Percentiles rank a stretch among this genome's conserved stretches.
These are phyloP conservation scores for Chenopodium quinoa DNA, from an alignment of 148 eudicot species.

Conservation along the genomic window DNA sequence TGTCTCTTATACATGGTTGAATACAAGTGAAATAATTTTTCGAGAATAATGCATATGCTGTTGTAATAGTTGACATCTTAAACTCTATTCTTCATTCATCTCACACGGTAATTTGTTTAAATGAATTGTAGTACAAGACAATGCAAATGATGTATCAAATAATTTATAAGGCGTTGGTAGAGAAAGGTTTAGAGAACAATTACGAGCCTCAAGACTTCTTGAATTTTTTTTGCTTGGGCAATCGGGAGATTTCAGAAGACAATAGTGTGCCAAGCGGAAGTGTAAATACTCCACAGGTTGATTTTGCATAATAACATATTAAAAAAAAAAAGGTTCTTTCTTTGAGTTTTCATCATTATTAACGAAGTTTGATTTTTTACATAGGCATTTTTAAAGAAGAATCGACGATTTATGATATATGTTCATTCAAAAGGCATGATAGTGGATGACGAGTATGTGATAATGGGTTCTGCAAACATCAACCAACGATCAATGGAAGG, in stretches of 20 bases:
- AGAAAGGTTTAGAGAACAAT: constrained; percentile 53
- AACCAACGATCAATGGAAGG: constrained; percentile 96
- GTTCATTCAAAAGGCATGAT: constrained; percentile 98
- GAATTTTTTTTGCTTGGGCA: constrained; percentile 84
- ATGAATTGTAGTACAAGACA: constrained; percentile 61
- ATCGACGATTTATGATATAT: constrained; percentile 78
- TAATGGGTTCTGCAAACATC: constrained; percentile 92
- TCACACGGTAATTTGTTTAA: not conserved
- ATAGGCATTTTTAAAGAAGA: constrained; percentile 46
- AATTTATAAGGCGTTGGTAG: constrained; percentile 74
- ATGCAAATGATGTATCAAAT: constrained; percentile 96
- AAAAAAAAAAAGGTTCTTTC: not conserved
- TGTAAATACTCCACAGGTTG: constrained; percentile 59
- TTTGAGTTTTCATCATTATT: not conserved
- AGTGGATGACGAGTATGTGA: constrained; percentile 80
- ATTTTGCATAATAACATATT: no score
- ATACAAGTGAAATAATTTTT: not conserved
- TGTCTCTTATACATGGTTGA: not conserved
- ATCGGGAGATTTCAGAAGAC: constrained; percentile 48
- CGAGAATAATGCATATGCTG: not conserved
- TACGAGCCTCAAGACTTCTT: constrained; percentile 81
- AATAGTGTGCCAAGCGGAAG: constrained; percentile 25
- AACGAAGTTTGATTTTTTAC: not conserved
- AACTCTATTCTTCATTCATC: not conserved
- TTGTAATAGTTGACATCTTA: not conserved